A percentile compares a stretch with the other conserved stretches of the same genome.
phyloP scores from a whole-genome alignment of 306 rosid genomes.

The Glycine soja region DNA sequence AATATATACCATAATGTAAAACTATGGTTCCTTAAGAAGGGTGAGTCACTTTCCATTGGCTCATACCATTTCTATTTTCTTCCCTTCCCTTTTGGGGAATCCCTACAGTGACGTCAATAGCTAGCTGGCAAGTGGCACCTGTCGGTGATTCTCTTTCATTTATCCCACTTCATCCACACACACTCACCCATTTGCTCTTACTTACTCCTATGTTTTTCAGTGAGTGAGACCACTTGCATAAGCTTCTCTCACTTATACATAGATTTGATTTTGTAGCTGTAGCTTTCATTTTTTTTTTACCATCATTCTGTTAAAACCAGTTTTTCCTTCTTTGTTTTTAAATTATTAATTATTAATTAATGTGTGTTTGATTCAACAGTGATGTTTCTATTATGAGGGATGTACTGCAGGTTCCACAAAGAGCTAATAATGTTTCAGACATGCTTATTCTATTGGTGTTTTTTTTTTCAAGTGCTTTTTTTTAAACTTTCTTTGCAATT shows the following conservation, averaged over 20 bases:
- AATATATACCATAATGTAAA: background rate
- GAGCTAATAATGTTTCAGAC: slow-evolving; percentile 18
- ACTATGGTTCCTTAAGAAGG: slow-evolving; percentile 1
- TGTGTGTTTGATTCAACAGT: slow-evolving; percentile 24
- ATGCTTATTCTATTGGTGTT: slow-evolving; percentile 22
- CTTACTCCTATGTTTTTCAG: background rate
- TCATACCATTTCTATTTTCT: background rate
- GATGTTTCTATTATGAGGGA: slow-evolving; percentile 2
- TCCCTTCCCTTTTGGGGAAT: background rate
- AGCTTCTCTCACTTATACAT: slow-evolving; percentile 13
- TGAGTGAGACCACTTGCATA: slow-evolving; percentile 1
- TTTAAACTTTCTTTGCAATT: slow-evolving; percentile 27
- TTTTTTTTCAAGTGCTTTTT: background rate
- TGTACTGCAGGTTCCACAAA: slow-evolving; percentile 19
- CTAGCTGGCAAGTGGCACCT: slow-evolving; percentile 44
- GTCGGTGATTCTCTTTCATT: slow-evolving; percentile 44
- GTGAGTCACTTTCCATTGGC: slow-evolving; percentile 3
- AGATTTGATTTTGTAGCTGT: background rate
- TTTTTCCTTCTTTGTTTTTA: background rate
- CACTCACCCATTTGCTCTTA: too few species aligned
- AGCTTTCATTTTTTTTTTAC: slow-evolving; percentile 4
- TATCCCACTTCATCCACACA: too few species aligned
- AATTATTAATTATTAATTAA: background rate
- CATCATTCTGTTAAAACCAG: background rate
- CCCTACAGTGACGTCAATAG: slow-evolving; percentile 11